Evolutionary conservation across 441 rosid genomes (phyloP).

Genomic region (Brassica hybrid): DNA sequence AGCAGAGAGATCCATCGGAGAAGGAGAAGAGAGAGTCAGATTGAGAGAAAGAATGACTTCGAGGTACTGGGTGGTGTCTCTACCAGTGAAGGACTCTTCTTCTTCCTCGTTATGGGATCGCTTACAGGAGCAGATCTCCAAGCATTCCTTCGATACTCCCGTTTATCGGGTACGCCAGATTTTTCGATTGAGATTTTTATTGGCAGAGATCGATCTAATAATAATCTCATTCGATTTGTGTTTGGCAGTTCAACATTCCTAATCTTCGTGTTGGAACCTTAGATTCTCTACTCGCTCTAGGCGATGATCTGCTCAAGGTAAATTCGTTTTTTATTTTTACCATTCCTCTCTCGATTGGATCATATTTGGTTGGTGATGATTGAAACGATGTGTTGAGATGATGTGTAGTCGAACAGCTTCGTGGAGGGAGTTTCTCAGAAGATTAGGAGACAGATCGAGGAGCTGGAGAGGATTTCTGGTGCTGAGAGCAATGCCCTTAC

Average conservation of each 20-base stretch:
- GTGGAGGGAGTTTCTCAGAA: slow-evolving; percentile 94
- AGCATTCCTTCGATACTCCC: slow-evolving; percentile 95
- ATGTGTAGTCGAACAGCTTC: slow-evolving; percentile 81
- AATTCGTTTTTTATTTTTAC: slow-evolving; percentile 23
- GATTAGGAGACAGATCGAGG: slow-evolving; percentile 98
- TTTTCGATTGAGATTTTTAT: neutral
- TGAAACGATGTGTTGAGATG: slow-evolving; percentile 28
- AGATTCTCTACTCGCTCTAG: slow-evolving; percentile 92
- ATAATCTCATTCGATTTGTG: neutral
- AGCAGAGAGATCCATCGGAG: slow-evolving; percentile 39
- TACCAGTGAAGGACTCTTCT: slow-evolving; percentile 80
- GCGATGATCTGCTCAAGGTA: slow-evolving; percentile 96
- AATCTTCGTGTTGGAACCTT: slow-evolving; percentile 98
- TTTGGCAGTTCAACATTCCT: slow-evolving; percentile 84
- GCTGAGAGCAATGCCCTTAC: slow-evolving; percentile 82
- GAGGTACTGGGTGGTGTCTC: slow-evolving; percentile 93
- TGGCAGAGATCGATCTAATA: neutral
- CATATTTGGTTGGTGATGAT: neutral
- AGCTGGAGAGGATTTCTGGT: slow-evolving; percentile 85
- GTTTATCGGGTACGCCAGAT: slow-evolving; percentile 72
- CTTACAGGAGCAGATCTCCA: slow-evolving; percentile 90
- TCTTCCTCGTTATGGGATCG: slow-evolving; percentile 70
- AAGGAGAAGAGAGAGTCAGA: slow-evolving; percentile 20
- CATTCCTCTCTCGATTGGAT: neutral
- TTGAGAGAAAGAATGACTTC: slow-evolving; percentile 65